phyloP scores from a whole-genome alignment of 768 basidiomycete genomes.

The Trichaptum fuscoviolaceum region DNA sequence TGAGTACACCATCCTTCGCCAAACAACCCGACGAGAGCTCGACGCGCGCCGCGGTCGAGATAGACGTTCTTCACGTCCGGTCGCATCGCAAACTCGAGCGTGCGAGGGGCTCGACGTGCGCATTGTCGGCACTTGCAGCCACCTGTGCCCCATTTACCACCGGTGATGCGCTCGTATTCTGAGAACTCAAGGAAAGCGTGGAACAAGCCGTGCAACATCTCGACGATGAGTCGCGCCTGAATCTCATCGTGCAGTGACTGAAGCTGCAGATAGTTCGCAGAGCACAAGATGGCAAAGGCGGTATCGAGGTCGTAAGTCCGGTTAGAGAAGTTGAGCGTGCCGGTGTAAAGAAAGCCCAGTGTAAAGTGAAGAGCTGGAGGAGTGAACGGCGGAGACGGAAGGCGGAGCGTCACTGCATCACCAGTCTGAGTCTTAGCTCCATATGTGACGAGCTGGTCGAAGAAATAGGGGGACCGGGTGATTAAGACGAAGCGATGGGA shows the following conservation, averaged over 20 bases:
- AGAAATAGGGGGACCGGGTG: conserved; percentile 86
- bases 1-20: conserved; percentile 85
- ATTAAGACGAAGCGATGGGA: conserved; percentile 92
- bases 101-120: conserved; percentile 69
- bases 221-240: conserved; percentile 76
- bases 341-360: conserved; percentile 91
- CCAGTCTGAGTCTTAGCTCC: conserved; percentile 29
- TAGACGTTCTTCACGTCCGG: conserved; percentile 73
- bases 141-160: conserved; percentile 74
- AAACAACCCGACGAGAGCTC: conserved; percentile 77
- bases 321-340: conserved; percentile 89
- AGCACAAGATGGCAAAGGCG: conserved; percentile 82
- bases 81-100: conserved; percentile 73
- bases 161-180: conserved; percentile 72
- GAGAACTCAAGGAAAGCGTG: conserved; percentile 76
- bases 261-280: conserved; percentile 75
- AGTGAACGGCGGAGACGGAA: conserved; percentile 92
- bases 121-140: conserved; percentile 85
- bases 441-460: conserved; percentile 71
- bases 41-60: conserved; percentile 66
- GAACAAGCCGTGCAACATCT: conserved; percentile 88
- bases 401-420: conserved; percentile 56
- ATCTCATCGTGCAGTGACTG: conserved; percentile 71
- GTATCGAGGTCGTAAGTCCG: conserved; percentile 90
- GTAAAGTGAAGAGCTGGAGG: conserved; percentile 92